Evolutionary conservation across 176 grass and related monocot species (phyloP).

Genomic region (Ampelocalamus luodianensis): DNA sequence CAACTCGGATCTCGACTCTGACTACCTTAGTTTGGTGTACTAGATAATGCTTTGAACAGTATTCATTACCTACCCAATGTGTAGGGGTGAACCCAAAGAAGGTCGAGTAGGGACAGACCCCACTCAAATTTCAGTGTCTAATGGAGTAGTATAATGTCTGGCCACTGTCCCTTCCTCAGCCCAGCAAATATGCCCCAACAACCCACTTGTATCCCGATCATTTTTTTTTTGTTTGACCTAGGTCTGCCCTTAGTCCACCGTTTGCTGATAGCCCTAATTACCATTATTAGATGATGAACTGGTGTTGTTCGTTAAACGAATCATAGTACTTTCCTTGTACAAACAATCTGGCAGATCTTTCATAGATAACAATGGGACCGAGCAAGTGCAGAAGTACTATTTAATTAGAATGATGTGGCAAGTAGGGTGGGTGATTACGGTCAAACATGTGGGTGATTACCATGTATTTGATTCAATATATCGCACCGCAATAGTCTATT

Average conservation of each 20-base stretch:
- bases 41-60: not conserved
- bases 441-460: not conserved
- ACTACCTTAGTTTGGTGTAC: no score
- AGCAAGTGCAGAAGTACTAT: not conserved
- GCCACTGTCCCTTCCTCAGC: no score
- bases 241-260: no score
- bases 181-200: no score
- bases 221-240: no score
- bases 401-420: not conserved
- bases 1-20: no score
- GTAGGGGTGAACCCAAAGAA: no score
- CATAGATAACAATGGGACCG: not conserved
- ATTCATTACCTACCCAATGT: not conserved
- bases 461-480: not conserved
- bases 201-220: no score
- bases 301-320: constrained; percentile 10
- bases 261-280: no score
- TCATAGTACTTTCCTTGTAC: not conserved
- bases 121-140: no score
- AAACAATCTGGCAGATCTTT: not conserved
- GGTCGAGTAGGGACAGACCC: no score
- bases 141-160: no score
- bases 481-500: not conserved
- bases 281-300: not conserved
- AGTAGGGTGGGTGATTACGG: not conserved